Percentiles rank a stretch among this genome's conserved stretches.
Evolutionary conservation across 176 grass and related monocot genomes (phyloP).

Genomic region (Carex kokanica): DNA sequence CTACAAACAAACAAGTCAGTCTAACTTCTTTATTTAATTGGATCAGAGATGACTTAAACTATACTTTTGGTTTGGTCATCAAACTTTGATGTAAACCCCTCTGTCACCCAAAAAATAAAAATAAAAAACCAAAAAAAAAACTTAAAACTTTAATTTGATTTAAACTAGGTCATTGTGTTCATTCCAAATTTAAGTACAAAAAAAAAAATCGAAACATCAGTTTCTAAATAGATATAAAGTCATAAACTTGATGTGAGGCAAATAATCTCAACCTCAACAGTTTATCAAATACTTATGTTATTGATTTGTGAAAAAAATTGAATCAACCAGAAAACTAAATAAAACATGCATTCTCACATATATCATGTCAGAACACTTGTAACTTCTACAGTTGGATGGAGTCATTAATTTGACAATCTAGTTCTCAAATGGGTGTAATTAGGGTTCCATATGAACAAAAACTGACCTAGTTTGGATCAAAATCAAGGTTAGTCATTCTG

Average conservation of each 20-base stretch:
- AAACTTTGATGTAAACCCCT: slow-evolving; percentile 1
- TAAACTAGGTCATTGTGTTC: neutral
- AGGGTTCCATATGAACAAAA: neutral
- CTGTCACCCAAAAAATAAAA: neutral
- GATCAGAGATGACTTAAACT: slow-evolving; percentile 32
- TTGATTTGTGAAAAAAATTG: neutral
- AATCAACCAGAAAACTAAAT: neutral
- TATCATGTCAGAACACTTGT: neutral
- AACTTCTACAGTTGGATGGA: neutral
- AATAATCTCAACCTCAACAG: neutral
- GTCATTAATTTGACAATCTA: neutral
- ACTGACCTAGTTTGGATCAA: neutral
- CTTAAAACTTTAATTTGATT: neutral
- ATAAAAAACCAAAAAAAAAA: neutral
- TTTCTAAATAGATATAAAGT: neutral
- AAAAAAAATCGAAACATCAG: neutral
- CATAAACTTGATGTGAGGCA: neutral
- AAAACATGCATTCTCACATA: neutral
- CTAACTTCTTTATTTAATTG: neutral
- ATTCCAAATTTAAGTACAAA: neutral
- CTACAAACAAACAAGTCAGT: neutral
- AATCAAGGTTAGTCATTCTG: neutral
- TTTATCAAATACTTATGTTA: neutral
- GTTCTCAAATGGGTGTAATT: neutral
- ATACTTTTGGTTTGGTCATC: slow-evolving; percentile 22